phyloP scores from a whole-genome alignment of 2,329 filamentous ascomycete genomes.

The Calonectria leucothoes region DNA sequence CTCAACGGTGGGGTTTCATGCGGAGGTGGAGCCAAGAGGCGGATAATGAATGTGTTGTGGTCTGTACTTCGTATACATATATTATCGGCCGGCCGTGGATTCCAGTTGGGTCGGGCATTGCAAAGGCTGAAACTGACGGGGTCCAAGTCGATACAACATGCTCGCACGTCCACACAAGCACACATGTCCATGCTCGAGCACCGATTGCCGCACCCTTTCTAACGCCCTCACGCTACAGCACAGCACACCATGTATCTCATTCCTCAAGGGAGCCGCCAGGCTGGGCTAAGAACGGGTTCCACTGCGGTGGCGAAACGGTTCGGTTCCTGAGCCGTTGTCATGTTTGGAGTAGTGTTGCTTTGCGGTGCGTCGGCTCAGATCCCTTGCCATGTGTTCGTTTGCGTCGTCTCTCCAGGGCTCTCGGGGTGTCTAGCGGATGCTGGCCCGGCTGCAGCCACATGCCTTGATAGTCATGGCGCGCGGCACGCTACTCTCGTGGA shows the following conservation, averaged over 20 bases:
- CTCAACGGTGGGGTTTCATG: neutral
- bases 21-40: neutral
- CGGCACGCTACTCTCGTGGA: constrained; percentile 34
- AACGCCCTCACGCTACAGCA: neutral
- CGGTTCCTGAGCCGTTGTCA: constrained; percentile 35
- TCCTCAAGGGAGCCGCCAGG: constrained; percentile 9
- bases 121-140: constrained; percentile 11
- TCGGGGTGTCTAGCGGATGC: constrained; percentile 35
- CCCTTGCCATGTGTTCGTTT: constrained; percentile 24
- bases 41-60: neutral
- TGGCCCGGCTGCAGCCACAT: constrained; percentile 37
- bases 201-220: neutral
- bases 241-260: neutral
- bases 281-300: constrained; percentile 26
- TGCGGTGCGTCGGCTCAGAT: constrained; percentile 26
- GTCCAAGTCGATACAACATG: neutral
- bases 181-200: neutral
- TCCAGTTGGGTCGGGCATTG: neutral
- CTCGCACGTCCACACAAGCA: neutral
- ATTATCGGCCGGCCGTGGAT: neutral
- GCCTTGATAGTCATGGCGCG: constrained; percentile 26
- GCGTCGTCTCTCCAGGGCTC: constrained; percentile 14
- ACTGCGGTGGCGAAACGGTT: constrained; percentile 33
- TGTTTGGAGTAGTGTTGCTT: constrained; percentile 22
- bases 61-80: neutral